A percentile compares a stretch with the other conserved stretches of the same genome.
These are phyloP conservation scores for Fusarium sp. DNA, from an alignment of 2,329 filamentous ascomycete genomes.

Conservation along the genomic window DNA sequence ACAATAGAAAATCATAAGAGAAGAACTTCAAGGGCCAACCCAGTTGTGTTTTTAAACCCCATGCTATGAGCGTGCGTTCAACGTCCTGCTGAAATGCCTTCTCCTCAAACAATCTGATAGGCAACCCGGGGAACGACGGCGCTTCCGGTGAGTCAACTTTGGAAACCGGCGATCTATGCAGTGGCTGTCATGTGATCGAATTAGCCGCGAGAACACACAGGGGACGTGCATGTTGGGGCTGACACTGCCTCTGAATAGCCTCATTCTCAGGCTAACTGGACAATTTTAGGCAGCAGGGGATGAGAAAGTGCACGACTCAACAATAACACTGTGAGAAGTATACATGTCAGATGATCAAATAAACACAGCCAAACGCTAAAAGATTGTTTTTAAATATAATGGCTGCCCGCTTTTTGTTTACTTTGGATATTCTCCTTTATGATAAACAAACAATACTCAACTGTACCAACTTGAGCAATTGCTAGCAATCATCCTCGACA, in stretches of 20 bases:
- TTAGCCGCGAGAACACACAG: background rate
- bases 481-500: background rate
- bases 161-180: background rate
- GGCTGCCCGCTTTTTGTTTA: background rate
- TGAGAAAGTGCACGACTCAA: background rate
- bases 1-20: background rate
- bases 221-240: background rate
- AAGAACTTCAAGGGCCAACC: background rate
- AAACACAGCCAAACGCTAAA: background rate
- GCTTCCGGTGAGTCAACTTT: background rate
- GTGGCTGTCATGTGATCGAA: background rate
- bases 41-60: background rate
- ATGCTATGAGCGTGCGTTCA: background rate
- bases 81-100: background rate
- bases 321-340: background rate
- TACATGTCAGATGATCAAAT: background rate
- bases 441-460: background rate
- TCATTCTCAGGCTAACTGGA: background rate
- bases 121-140: background rate
- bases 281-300: slow-evolving; percentile 1
- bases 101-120: background rate
- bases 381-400: background rate
- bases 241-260: slow-evolving; percentile 2
- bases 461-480: background rate
- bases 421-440: background rate